Conservation (phyloP, 441 rosid genomes). For the Gossypium trilobum region DNA sequence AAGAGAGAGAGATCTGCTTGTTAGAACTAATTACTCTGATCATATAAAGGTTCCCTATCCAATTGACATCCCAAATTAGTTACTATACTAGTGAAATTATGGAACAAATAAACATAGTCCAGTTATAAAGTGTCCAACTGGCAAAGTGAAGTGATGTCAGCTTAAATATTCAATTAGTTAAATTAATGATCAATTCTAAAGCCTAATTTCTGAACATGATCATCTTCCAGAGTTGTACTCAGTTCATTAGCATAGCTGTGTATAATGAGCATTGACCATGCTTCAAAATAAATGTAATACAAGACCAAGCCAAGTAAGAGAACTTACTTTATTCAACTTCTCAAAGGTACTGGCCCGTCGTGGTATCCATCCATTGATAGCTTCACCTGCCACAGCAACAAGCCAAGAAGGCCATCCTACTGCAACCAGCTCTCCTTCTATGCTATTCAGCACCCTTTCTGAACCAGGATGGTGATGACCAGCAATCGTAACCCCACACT, state of each 20-base stretch:
- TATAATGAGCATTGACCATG: constrained; percentile 1
- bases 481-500: constrained; percentile 23
- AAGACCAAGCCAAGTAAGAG: constrained; percentile 6
- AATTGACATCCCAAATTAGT: neutral
- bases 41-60: too few relatives aligned
- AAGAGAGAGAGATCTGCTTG: neutral
- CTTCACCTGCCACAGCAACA: constrained; percentile 61
- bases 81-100: neutral
- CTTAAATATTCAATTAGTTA: neutral
- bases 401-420: constrained; percentile 96
- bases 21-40: neutral
- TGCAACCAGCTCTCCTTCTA: constrained; percentile 52
- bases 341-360: constrained; percentile 68
- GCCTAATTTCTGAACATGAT: neutral
- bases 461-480: constrained; percentile 28
- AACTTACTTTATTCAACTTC: constrained; percentile 69
- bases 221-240: neutral
- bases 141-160: neutral
- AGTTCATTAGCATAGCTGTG: neutral
- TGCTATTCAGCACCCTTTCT: constrained; percentile 30
- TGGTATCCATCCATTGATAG: constrained; percentile 78
- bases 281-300: constrained; percentile 4
- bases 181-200: neutral
- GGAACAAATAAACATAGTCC: neutral
- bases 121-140: neutral